Base-by-base conservation (phyloP, 2,329 filamentous ascomycete species). In the Monosporascus sp. region DNA sequence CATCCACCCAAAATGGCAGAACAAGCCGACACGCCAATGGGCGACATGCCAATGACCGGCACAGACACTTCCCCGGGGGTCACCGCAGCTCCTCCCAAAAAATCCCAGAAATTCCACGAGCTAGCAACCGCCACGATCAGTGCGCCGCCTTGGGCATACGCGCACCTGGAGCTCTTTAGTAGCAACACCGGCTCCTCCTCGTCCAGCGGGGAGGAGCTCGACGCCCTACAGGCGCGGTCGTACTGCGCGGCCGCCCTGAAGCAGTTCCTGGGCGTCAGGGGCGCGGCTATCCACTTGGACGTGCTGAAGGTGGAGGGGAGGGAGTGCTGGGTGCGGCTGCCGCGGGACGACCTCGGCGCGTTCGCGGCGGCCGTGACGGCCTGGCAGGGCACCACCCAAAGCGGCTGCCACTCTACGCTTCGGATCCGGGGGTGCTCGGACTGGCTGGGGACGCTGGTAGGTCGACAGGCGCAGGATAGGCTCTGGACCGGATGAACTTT, bases 181-280 rank as follows among this genome's bases (percentile, higher is more conserved):
- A 62, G 68, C 31, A 54, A 59, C 16, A 58, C 63, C 19, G 56
- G 56, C 38, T 7, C 17, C 40, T 20, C 40, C 16, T 3, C 14
- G 19, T 43, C 40, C n/a, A 43, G 17, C 17, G 16, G 16, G 14
- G n/a, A 16, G 24, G 45, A 58, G 1, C 71, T 90, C 6, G 87
- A 91, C 68, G 73, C 77, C 3, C 71, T 91, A 3, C 85, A 84
- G 38, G 76, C 81, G 19, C 82, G 82, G 36, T 75, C 83, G 0
- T 85, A 88, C 64, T 81, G 88, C 60, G 82, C 80, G 2, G 69
- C 79, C 1, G 85, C 88, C 0, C 73, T 93, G 7, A 75, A 75
- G 1, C 81, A 87, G 56, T 91, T 89, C 62, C 80, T 93, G 1
- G 90, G 90, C 20, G 71, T 83, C 19, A 84, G 82, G 0, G 90